Percentiles rank a stretch among this genome's conserved stretches.
Conservation (phyloP, 805 yeast genomes). For the Metschnikowia orientalis region DNA sequence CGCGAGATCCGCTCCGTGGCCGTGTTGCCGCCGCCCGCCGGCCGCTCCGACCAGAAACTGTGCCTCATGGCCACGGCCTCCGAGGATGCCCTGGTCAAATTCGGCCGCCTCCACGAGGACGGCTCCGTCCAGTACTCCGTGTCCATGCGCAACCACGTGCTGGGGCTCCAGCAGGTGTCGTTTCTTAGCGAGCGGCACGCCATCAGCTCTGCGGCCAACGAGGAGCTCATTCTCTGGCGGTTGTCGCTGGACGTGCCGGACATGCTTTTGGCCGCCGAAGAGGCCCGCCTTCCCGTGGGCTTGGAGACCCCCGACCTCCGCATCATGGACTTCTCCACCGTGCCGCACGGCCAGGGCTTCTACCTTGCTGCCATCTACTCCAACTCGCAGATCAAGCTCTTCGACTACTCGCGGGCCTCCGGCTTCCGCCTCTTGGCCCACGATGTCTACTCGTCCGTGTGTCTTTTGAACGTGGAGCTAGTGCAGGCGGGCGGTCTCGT, state of each 20-base stretch:
- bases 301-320: constrained; percentile 72
- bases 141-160: constrained; percentile 76
- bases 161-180: constrained; percentile 77
- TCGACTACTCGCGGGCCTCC: constrained; percentile 44
- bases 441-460: constrained; percentile 66
- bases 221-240: constrained; percentile 83
- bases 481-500: constrained; percentile 24
- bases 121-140: constrained; percentile 49
- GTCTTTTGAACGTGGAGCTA: constrained; percentile 63
- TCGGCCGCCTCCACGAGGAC: constrained; percentile 39
- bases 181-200: constrained; percentile 48
- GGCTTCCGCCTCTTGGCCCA: constrained; percentile 41
- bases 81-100: constrained; percentile 77
- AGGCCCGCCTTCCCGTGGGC: constrained; percentile 52
- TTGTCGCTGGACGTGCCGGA: constrained; percentile 33
- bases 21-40: constrained; percentile 35
- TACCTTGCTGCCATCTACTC: constrained; percentile 73
- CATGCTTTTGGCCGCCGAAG: constrained; percentile 45
- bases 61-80: constrained; percentile 74
- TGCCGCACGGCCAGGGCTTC: constrained; percentile 42
- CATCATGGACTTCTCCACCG: constrained; percentile 73
- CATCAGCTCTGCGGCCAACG: constrained; percentile 72
- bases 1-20: constrained; percentile 80
- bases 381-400: constrained; percentile 69
- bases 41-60: constrained; percentile 28